Evolutionary conservation across 1,284 basidiomycete genomes (phyloP).

Genomic region (Tylopilus sp.): DNA sequence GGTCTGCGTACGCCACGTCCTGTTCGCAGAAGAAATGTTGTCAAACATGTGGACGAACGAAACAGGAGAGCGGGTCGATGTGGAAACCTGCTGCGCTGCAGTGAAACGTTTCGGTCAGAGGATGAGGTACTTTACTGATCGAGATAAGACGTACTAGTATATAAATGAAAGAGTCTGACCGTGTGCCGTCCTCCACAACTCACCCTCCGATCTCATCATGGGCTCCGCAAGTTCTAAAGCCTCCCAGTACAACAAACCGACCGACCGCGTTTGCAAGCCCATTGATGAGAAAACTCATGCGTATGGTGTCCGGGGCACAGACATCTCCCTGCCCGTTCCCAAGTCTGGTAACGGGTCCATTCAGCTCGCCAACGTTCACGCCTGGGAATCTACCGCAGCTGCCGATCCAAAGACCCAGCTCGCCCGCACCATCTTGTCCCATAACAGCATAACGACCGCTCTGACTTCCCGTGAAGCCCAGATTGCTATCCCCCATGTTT

Average conservation of each 20-base stretch:
- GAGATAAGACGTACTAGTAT: conserved; percentile 25
- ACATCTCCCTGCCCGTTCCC: conserved; percentile 15
- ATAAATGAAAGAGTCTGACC: conserved; percentile 22
- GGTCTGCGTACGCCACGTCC: background rate
- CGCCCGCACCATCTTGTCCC: conserved; percentile 77
- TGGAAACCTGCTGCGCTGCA: background rate
- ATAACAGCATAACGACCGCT: conserved; percentile 65
- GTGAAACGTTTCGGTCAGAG: background rate
- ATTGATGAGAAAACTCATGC: conserved; percentile 27
- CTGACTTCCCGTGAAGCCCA: conserved; percentile 63
- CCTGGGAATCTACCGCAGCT: conserved; percentile 62
- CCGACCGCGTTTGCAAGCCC: conserved; percentile 22
- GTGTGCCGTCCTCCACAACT: conserved; percentile 10
- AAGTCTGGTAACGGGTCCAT: conserved; percentile 57
- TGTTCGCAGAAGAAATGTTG: background rate
- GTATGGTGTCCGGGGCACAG: background rate
- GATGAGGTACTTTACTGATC: conserved; percentile 8
- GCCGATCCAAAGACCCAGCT: conserved; percentile 67
- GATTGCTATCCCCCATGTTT: conserved; percentile 75
- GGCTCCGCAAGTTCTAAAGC: conserved; percentile 26
- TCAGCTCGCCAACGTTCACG: conserved; percentile 50
- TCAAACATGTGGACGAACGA: background rate
- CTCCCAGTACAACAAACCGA: conserved; percentile 15
- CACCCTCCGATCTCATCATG: conserved; percentile 17
- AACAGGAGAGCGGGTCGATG: background rate